These are phyloP conservation scores for Tuber borchii DNA, from an alignment of 495 filamentous ascomycete genomes.

Conservation along the genomic window DNA sequence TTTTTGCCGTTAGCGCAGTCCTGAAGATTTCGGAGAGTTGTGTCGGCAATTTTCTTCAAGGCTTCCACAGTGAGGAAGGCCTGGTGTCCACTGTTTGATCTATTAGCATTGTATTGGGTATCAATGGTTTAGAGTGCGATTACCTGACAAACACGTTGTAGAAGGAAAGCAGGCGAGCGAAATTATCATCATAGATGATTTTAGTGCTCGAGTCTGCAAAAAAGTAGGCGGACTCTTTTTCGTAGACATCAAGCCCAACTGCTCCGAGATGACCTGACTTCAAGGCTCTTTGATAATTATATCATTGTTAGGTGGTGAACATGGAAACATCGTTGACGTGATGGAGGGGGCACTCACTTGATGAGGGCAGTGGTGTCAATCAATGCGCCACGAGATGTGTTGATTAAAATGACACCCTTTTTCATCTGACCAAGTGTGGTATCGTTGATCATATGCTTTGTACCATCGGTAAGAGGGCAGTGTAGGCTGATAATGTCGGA, in stretches of 20 bases:
- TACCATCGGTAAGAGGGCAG: slow-evolving; percentile 57
- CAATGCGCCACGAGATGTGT: slow-evolving; percentile 60
- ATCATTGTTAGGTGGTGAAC: background rate
- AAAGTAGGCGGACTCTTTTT: slow-evolving; percentile 53
- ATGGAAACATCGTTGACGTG: background rate
- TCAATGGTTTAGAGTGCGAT: background rate
- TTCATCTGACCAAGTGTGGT: slow-evolving; percentile 53
- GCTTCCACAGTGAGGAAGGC: slow-evolving; percentile 66
- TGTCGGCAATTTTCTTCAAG: slow-evolving; percentile 57
- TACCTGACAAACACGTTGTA: slow-evolving; percentile 58
- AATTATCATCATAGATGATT: slow-evolving; percentile 62
- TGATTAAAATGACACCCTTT: slow-evolving; percentile 56
- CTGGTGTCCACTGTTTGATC: slow-evolving; percentile 62
- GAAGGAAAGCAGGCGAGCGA: slow-evolving; percentile 64
- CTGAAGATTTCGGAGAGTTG: slow-evolving; percentile 53
- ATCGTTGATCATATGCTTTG: slow-evolving; percentile 57
- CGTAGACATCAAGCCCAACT: slow-evolving; percentile 56
- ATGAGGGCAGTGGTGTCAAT: slow-evolving; percentile 57
- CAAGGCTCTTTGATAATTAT: slow-evolving; percentile 45
- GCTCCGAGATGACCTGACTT: slow-evolving; percentile 53
- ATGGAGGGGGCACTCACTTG: slow-evolving; percentile 25
- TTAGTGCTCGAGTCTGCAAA: slow-evolving; percentile 61
- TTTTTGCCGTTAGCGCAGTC: slow-evolving; percentile 38
- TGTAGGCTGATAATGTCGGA: slow-evolving; percentile 60
- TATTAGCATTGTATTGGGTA: slow-evolving; percentile 44